Base-by-base conservation (phyloP, 768 basidiomycete genomes). In the Coprinopsis sp. region DNA sequence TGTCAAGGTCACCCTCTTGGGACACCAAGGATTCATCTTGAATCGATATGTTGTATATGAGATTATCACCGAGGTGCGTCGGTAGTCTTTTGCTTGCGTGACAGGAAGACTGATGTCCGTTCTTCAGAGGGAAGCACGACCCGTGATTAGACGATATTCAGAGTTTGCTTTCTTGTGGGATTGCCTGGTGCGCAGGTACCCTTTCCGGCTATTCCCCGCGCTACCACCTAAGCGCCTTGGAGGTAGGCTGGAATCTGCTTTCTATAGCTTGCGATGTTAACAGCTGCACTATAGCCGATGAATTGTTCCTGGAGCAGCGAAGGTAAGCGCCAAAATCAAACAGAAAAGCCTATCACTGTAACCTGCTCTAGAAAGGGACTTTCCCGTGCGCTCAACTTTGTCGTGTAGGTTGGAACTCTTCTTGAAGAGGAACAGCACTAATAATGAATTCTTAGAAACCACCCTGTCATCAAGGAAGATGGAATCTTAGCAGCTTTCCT, bases 101-200 rank as follows among this genome's bases (percentile, higher is more conserved):
- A 7, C n/a, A 34, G 36, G 22, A 44, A 31, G 44, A 28, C 51
- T 53, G 14, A 57, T 24, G 43, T 38, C 23, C 40, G 38, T 19
- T 25, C 23, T 42, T 47, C 54, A 91, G 76, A 74, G 81, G 40
- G 81, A 78, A 4, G 69, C 76, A 8, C 24, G 14, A 11, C 70
- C 89, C 12, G 88, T 97, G 18, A 73, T 81, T 23, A 73, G 95
- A 44, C 78, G 96, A 47, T 99, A 97, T 63, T 91, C 89, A 6
- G 96, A 99, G 62, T 99, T 98, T 62, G 77, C 77, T 8, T 93
- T 87, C 64, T 70, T 98, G 22, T 87, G 90, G 80, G 93, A 97
- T 52, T 85, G 82, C 52, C 72, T 99, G 34, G 64, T 79, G 42
- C 80, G 84, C 53, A 79, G 93, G 44, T 97, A 97, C 69, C 94